Percentiles rank a stretch among this genome's conserved stretches.
phyloP scores from a whole-genome alignment of 1,284 basidiomycete genomes.

The Cutaneotrichosporon cutaneum region DNA sequence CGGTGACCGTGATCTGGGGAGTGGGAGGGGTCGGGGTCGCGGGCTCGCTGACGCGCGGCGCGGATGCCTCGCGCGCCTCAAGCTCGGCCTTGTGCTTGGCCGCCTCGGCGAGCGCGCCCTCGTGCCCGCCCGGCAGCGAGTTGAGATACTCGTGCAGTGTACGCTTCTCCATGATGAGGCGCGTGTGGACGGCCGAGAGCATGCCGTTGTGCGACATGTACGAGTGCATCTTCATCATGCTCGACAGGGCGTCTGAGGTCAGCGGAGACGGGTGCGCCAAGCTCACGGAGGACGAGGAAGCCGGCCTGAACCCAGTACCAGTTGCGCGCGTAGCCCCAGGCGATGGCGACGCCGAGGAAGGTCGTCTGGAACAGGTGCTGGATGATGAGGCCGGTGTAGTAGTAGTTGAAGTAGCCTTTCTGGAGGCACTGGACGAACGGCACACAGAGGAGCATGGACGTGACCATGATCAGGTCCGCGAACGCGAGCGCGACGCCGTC shows the following conservation, averaged over 20 bases:
- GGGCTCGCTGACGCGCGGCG: conserved; percentile 35
- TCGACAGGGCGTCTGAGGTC: conserved; percentile 45
- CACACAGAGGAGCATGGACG: conserved; percentile 70
- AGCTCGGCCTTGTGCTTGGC: conserved; percentile 30
- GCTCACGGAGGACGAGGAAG: conserved; percentile 77
- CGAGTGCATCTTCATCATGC: conserved; percentile 69
- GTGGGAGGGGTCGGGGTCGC: conserved; percentile 55
- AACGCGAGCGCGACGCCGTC: conserved; percentile 80
- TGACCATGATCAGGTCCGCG: conserved; percentile 77
- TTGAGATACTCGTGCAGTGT: conserved; percentile 40
- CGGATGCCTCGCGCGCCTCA: conserved; percentile 40
- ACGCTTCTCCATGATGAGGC: conserved; percentile 39
- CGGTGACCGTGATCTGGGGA: conserved; percentile 61
- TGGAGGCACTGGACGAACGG: conserved; percentile 76
- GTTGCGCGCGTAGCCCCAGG: conserved; percentile 60
- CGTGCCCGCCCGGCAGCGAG: conserved; percentile 39
- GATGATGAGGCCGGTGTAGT: conserved; percentile 68
- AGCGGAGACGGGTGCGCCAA: neutral
- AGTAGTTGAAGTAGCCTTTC: conserved; percentile 74
- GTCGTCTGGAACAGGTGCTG: conserved; percentile 75
- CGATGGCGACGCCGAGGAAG: conserved; percentile 67
- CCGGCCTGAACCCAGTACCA: conserved; percentile 99
- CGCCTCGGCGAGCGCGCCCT: conserved; percentile 43
- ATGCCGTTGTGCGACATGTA: conserved; percentile 88
- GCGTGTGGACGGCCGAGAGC: conserved; percentile 61